Evolutionary conservation across 106 monocot genomes (phyloP), one percentile per base, ranked within the genome.

Genomic region (Dendrobium huoshanense): DNA sequence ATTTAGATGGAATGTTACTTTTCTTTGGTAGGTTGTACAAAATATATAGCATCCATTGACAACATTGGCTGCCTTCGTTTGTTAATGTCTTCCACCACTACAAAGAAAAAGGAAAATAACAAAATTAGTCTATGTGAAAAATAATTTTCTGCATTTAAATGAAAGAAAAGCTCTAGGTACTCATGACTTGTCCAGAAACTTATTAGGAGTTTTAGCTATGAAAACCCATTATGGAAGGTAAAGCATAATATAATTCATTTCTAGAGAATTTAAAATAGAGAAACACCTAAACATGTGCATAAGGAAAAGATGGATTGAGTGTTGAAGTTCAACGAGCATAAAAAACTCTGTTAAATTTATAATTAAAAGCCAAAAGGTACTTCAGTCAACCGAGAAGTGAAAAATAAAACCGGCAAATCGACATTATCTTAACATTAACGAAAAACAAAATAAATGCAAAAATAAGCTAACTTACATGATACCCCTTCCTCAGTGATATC

Each of bases 21-120:
- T 75, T 97, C 96, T 85, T 90, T 92, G 33, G 86, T 80, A 74
- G 96, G 96, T 82, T 94, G 96, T 55, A 97, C 88, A 83, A 97
- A 97, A 80, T 97, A 97, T 86, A 97, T 88, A 67, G 96, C 96
- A 87, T 97, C 94, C 94, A 97, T 89, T 13, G 89, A 86, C 9
- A 92, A 90, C 77, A 97, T 88, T 17, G 96, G 96, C 72, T 97
- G 96, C 85, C 96, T 87, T 79, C 94, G 82, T 80, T 94, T 97
- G 85, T 86, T 86, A 82, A 97, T 81, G 77, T 94, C 91, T 86
- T 97, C 96, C 44, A 97, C 96, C 85, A 94, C 96, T 97, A 84
- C 86, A 85, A 78, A 83, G 18, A 81, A 79, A 78, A 58, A 79
- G 51, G 33, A 55, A 85, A 20, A 20, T 19, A n/a, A 15, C 70